Evolutionary conservation across 2,329 filamentous ascomycete genomes (phyloP), one percentile per base, ranked within the genome.

Genomic region (Ilyonectria robusta): DNA sequence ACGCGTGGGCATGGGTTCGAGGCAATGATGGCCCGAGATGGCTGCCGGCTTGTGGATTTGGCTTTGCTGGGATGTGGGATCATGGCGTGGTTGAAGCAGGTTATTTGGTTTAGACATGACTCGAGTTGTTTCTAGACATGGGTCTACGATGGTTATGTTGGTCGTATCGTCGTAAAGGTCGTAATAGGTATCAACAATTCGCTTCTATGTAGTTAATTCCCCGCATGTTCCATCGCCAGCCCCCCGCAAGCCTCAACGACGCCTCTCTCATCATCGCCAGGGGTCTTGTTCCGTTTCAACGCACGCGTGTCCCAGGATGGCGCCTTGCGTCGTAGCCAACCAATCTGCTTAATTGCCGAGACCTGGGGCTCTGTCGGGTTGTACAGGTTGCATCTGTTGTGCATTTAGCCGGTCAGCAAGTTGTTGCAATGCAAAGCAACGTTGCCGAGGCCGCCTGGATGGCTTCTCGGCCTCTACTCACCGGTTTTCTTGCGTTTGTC

Each of bases 21-120:
- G 35, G 33, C 33, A 75, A 71, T 69, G 66, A 70, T 74, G 37
- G 17, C 35, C 72, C 72, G 72, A 75, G 62, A 53, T 33, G 65
- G 68, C 40, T 60, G 62, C 15, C 40, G n/a, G 8, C 40, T 42
- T 17, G 40, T n/a, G 47, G 19, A 33, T 33, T 59, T n/a, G 40
- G 19, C 29, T 56, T 50, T 4, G 26, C 26, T 35, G 46, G 19
- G 40, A 42, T 37, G 53, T 46, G 55, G 58, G 23, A 37, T 40
- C 21, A 61, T 61, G 15, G 17, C 8, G 26, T 31, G 17, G 40
- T n/a, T n/a, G 40, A 42, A n/a, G 40, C 40, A 42, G 40, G 40
- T n/a, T 6, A n/a, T 17, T 42, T 19, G 40, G 19, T 42, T 42
- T 17, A 17, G 40, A n/a, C n/a, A 15, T 42, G 40, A n/a, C 17